These are phyloP conservation scores for Populus davidiana DNA, from an alignment of 345 rosid species.

Conservation along the genomic window DNA sequence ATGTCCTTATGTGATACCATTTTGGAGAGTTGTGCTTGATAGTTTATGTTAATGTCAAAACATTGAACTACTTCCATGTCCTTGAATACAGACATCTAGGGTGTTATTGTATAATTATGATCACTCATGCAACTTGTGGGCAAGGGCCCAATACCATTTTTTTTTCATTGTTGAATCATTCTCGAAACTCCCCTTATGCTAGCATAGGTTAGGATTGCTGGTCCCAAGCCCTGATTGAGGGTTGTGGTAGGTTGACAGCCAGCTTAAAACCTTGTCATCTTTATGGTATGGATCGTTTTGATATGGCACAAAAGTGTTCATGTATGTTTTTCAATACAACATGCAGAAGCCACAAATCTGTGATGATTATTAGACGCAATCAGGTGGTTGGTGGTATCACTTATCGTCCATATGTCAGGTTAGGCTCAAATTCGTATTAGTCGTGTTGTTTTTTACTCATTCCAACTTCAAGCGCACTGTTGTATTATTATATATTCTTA, in stretches of 20 bases:
- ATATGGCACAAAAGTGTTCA: not conserved
- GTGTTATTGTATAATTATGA: not conserved
- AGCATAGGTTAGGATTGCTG: not conserved
- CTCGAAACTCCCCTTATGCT: not conserved
- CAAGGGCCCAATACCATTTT: not conserved
- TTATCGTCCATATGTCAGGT: constrained; percentile 95
- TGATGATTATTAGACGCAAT: constrained; percentile 88
- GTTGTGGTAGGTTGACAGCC: not conserved
- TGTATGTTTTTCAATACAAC: constrained; percentile 18
- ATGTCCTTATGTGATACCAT: not conserved
- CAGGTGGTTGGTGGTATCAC: constrained; percentile 98
- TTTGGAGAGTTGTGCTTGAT: not conserved
- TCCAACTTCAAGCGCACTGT: not conserved
- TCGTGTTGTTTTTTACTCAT: not conserved
- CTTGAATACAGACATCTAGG: not conserved
- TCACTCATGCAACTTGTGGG: not conserved
- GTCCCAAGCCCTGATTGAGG: not conserved
- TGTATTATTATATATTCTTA: not conserved
- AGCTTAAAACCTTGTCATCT: not conserved
- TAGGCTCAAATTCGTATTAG: constrained; percentile 13
- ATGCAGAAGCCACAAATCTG: constrained; percentile 90
- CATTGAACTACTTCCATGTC: not conserved
- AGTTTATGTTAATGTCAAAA: not conserved
- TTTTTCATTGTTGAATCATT: not conserved
- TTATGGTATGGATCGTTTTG: not conserved